phyloP scores from a whole-genome alignment of 257 asterid species.

The Handroanthus guayacan region DNA sequence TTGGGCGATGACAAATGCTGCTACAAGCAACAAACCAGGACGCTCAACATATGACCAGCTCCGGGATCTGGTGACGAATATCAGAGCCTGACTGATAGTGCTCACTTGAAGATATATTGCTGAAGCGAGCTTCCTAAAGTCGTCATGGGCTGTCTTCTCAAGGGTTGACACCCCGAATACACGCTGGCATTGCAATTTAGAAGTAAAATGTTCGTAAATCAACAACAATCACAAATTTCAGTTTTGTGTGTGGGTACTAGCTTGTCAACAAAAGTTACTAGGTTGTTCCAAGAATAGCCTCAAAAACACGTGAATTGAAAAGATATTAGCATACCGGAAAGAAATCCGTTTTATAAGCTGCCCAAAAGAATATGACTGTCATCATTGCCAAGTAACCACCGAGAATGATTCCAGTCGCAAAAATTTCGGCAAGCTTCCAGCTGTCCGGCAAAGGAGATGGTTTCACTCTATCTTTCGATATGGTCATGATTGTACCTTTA shows the following conservation, averaged over 20 bases:
- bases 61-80: constrained; percentile 93
- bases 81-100: constrained; percentile 94
- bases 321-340: constrained; percentile 69
- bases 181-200: constrained; percentile 57
- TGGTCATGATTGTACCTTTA: constrained; percentile 97
- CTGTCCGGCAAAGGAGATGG: constrained; percentile 99
- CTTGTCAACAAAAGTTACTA: background rate
- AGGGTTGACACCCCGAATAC: constrained; percentile 90
- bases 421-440: constrained; percentile 96
- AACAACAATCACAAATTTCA: constrained; percentile 2
- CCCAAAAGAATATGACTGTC: constrained; percentile 99
- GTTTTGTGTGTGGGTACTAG: background rate
- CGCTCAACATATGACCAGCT: constrained; percentile 96
- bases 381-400: constrained; percentile 96
- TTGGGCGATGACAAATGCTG: constrained; percentile 82
- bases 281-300: background rate
- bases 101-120: constrained; percentile 98
- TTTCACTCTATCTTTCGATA: constrained; percentile 93
- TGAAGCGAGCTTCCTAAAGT: constrained; percentile 95
- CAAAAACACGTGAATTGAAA: background rate
- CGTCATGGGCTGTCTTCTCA: constrained; percentile 87
- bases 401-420: constrained; percentile 87
- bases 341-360: constrained; percentile 84
- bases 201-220: constrained; percentile 13
- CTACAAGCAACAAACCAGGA: constrained; percentile 85